These are phyloP conservation scores for Vicia faba DNA, from an alignment of 306 rosid species.

Conservation along the genomic window DNA sequence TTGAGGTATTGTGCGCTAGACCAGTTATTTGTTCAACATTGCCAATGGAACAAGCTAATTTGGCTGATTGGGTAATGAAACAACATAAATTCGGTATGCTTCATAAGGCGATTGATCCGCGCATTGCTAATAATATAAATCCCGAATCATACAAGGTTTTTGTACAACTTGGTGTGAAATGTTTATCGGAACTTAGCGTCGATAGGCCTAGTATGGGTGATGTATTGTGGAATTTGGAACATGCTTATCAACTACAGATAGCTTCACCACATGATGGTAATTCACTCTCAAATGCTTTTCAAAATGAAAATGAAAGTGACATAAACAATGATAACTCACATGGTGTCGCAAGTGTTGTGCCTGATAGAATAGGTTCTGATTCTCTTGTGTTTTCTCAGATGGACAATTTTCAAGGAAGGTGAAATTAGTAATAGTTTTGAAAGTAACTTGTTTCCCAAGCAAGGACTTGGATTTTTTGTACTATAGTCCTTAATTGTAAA, in stretches of 20 bases:
- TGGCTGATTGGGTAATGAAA: constrained; percentile 76
- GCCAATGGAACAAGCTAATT: constrained; percentile 63
- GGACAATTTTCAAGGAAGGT: constrained; percentile 51
- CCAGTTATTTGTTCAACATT: constrained; percentile 52
- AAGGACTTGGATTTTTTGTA: background rate
- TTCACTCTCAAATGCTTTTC: constrained; percentile 13
- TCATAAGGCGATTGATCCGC: constrained; percentile 54
- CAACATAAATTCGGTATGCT: constrained; percentile 51
- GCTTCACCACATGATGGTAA: constrained; percentile 39
- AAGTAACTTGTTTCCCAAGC: background rate
- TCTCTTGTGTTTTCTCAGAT: constrained; percentile 51
- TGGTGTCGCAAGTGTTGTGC: constrained; percentile 31
- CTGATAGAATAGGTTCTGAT: constrained; percentile 29
- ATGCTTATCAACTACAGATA: constrained; percentile 66
- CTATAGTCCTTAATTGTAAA: background rate
- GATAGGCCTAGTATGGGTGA: constrained; percentile 86
- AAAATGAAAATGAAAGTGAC: constrained; percentile 19
- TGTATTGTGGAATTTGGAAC: constrained; percentile 87
- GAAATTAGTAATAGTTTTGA: constrained; percentile 1
- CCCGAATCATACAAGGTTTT: constrained; percentile 53
- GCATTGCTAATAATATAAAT: constrained; percentile 38
- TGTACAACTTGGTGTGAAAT: constrained; percentile 62
- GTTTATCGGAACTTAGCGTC: constrained; percentile 62
- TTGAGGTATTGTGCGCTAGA: constrained; percentile 73
- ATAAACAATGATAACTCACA: constrained; percentile 21